Conservation (phyloP, 352 stramenopile species). For the Phytophthora multivora region DNA sequence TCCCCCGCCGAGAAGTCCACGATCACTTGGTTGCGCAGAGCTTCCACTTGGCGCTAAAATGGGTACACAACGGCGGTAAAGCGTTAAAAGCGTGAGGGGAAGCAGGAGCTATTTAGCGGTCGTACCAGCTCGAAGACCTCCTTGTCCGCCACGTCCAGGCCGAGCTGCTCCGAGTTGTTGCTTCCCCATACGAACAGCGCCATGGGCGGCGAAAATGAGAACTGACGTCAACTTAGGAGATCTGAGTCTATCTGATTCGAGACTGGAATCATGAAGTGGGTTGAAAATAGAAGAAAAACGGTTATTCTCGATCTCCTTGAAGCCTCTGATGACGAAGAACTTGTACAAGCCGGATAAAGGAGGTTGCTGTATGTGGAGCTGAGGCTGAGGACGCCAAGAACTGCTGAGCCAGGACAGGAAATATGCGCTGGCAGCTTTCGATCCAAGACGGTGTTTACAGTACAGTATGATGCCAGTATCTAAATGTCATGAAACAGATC, state of each 20-base stretch:
- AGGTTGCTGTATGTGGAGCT: too few species aligned
- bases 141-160: constrained; percentile 52
- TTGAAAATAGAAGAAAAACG: background rate
- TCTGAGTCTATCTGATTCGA: background rate
- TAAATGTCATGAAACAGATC: too few species aligned
- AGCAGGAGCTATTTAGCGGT: background rate
- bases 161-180: constrained; percentile 76
- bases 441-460: too few species aligned
- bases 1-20: constrained; percentile 78
- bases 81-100: too few species aligned
- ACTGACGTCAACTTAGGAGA: constrained; percentile 1
- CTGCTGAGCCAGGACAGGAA: too few species aligned
- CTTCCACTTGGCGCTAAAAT: constrained; percentile 52
- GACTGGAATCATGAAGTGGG: background rate
- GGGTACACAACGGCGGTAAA: too few species aligned
- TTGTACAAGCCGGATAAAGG: too few species aligned
- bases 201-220: constrained; percentile 43
- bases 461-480: too few species aligned
- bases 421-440: too few species aligned
- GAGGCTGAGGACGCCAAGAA: too few species aligned
- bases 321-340: too few species aligned
- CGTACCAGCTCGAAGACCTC: constrained; percentile 64
- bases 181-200: constrained; percentile 79
- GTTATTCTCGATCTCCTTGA: too few species aligned
- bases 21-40: constrained; percentile 61